Evolutionary conservation across 2,329 filamentous ascomycete genomes (phyloP).

Genomic region (Colletotrichum sp.): DNA sequence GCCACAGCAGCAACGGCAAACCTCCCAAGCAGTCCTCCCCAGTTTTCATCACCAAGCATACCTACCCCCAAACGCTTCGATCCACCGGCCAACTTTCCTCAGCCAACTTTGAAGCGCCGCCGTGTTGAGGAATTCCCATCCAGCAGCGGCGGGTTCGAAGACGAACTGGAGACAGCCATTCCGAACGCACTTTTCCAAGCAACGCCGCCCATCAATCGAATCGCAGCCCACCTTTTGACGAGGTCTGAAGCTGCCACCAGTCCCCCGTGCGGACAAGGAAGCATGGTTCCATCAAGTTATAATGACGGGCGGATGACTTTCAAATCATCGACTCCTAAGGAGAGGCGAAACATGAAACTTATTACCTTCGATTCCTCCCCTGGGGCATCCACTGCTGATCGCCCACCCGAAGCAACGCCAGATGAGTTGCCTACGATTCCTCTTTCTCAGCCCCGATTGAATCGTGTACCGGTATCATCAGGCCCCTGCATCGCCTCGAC

Average conservation of each 20-base stretch:
- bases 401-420: background rate
- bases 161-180: slow-evolving; percentile 41
- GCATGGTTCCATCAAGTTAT: slow-evolving; percentile 20
- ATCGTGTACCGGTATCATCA: background rate
- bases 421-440: background rate
- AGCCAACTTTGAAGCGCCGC: background rate
- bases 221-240: background rate
- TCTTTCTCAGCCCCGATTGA: background rate
- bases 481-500: background rate
- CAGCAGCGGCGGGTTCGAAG: slow-evolving; percentile 31
- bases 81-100: background rate
- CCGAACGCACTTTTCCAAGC: slow-evolving; percentile 30
- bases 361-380: slow-evolving; percentile 28
- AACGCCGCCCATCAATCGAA: slow-evolving; percentile 14
- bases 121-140: slow-evolving; percentile 4
- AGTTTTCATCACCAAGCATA: background rate
- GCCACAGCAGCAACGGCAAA: background rate
- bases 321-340: background rate
- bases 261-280: slow-evolving; percentile 28
- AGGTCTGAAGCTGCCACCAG: slow-evolving; percentile 3
- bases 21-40: slow-evolving; percentile 10
- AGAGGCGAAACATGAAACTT: slow-evolving; percentile 23
- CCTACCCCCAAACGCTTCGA: background rate
- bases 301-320: background rate
- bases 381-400: background rate